Conservation (phyloP, 2,329 filamentous ascomycete genomes). For the Calonectria ilicicola region DNA sequence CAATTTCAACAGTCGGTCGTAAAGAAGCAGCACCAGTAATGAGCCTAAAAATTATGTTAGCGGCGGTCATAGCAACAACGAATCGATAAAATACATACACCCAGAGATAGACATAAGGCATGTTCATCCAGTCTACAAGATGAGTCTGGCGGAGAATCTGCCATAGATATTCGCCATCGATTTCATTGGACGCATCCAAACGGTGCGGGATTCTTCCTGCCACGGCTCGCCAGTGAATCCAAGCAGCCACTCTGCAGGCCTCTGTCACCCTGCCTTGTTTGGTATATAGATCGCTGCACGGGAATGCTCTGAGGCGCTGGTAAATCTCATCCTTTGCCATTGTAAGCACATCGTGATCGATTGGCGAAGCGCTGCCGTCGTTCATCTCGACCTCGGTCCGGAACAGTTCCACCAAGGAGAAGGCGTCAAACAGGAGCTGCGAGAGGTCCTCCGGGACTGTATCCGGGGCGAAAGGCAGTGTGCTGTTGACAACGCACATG, state of each 20-base stretch:
- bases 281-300: not conserved
- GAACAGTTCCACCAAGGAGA: constrained; percentile 5
- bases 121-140: not conserved
- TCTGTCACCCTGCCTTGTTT: constrained; percentile 3
- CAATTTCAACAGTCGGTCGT: not conserved
- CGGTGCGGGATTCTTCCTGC: not conserved
- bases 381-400: constrained; percentile 9
- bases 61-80: not conserved
- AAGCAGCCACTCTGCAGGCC: constrained; percentile 4
- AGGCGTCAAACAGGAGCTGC: not conserved
- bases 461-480: not conserved
- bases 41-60: not conserved
- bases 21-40: constrained; percentile 9
- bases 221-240: constrained; percentile 13
- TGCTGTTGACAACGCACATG: not conserved
- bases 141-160: not conserved
- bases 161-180: constrained; percentile 6
- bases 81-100: not conserved
- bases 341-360: not conserved
- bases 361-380: not conserved
- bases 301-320: not conserved
- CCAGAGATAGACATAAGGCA: constrained; percentile 13
- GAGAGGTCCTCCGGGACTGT: not conserved
- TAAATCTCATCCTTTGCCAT: not conserved
- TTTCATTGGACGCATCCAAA: not conserved